These are phyloP conservation scores for Spongospora subterranea DNA, from an alignment of 208 protist genomes.

Conservation along the genomic window DNA sequence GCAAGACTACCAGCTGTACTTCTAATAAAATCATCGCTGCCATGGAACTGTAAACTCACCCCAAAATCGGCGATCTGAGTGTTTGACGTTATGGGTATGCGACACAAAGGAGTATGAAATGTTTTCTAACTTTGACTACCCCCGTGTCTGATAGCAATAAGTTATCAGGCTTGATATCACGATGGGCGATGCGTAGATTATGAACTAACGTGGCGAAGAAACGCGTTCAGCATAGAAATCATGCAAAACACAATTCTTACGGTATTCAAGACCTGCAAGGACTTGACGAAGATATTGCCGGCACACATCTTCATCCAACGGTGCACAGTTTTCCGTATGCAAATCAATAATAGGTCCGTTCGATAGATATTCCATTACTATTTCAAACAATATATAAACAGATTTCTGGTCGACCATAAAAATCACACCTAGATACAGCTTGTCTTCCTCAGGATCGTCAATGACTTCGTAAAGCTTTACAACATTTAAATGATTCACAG, in stretches of 20 bases:
- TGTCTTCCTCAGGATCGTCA: conserved; percentile 15
- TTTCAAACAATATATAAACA: not conserved
- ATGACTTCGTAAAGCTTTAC: conserved; percentile 51
- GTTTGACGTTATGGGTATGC: not conserved
- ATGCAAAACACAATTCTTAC: not conserved
- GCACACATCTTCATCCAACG: not conserved
- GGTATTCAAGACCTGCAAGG: not conserved
- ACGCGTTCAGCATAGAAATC: not conserved
- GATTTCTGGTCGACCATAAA: not conserved
- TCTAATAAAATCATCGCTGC: conserved; percentile 6
- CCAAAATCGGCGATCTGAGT: conserved; percentile 52
- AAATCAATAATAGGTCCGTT: conserved; percentile 14
- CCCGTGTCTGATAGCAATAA: not conserved
- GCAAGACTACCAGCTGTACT: conserved; percentile 25
- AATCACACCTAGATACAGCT: not conserved
- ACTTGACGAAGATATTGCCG: not conserved
- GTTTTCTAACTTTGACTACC: not conserved
- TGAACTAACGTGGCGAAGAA: conserved; percentile 26
- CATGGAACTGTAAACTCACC: conserved; percentile 17
- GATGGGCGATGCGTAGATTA: conserved; percentile 27
- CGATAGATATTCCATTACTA: conserved; percentile 1
- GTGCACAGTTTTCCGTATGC: not conserved
- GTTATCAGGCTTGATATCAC: conserved; percentile 56
- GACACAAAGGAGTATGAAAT: not conserved
- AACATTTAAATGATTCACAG: not conserved